Conservation (phyloP, 2,329 filamentous ascomycete species). For the Sarocladium strictum region DNA sequence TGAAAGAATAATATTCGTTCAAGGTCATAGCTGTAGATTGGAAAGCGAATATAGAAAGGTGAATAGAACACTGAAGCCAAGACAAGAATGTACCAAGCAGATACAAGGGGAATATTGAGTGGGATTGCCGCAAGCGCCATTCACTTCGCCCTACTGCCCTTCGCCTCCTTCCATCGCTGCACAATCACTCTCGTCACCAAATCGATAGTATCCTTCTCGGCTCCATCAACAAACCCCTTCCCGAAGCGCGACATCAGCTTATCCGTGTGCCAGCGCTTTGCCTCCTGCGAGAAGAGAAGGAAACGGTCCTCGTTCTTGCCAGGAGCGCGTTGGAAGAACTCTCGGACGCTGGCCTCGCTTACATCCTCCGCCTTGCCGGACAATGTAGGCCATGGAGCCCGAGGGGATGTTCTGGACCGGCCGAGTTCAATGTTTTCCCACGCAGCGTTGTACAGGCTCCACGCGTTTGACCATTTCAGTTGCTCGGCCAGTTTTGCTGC, state of each 20-base stretch:
- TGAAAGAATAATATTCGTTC: too few relatives aligned
- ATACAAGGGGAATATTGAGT: too few relatives aligned
- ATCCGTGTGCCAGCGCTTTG: background rate
- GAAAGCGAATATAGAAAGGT: too few relatives aligned
- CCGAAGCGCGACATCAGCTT: background rate
- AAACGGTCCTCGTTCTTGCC: background rate
- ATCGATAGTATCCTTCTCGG: background rate
- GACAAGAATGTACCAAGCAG: too few relatives aligned
- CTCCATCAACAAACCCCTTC: background rate
- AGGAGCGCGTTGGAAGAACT: background rate
- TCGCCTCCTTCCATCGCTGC: background rate
- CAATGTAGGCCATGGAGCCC: background rate
- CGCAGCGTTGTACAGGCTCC: background rate
- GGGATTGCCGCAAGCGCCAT: too few relatives aligned
- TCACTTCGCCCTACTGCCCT: background rate
- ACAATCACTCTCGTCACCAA: background rate
- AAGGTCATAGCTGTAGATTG: too few relatives aligned
- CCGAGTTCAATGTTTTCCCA: background rate
- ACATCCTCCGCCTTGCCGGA: background rate
- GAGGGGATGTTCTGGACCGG: background rate
- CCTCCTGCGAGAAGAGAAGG: background rate
- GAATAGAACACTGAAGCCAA: too few relatives aligned
- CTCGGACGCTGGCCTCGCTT: background rate
- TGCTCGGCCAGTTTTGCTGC: background rate
- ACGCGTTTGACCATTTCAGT: background rate